phyloP scores from a whole-genome alignment of 2,329 filamentous ascomycete species.

The Apiospora saccharicola region DNA sequence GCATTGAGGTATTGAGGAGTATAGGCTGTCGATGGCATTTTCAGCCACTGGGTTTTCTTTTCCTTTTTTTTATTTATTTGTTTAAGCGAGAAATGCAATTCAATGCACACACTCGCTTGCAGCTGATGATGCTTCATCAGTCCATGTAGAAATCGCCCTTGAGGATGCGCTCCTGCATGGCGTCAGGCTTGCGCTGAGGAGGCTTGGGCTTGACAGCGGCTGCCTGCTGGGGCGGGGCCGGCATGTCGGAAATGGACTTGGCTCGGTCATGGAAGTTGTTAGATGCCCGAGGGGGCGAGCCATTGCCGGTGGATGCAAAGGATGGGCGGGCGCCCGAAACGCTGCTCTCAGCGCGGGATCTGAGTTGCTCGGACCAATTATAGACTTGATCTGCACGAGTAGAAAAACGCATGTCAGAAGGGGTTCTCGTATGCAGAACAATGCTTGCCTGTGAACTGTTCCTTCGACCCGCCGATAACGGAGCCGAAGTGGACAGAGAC shows the following conservation, averaged over 20 bases:
- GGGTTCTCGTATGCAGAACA: slow-evolving; percentile 61
- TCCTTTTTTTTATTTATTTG: neutral
- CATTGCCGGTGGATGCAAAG: slow-evolving; percentile 54
- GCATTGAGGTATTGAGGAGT: neutral
- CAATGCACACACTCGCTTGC: neutral
- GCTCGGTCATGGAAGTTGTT: slow-evolving; percentile 66
- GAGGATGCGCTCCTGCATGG: slow-evolving; percentile 95
- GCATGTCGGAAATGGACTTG: slow-evolving; percentile 74
- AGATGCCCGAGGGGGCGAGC: slow-evolving; percentile 51
- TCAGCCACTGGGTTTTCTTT: neutral
- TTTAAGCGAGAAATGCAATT: neutral
- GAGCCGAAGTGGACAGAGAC: slow-evolving; percentile 42
- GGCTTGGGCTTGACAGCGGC: slow-evolving; percentile 53
- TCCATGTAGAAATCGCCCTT: slow-evolving; percentile 99
- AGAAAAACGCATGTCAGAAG: slow-evolving; percentile 69
- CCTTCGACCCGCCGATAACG: slow-evolving; percentile 43
- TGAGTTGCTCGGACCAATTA: slow-evolving; percentile 97
- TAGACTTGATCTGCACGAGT: slow-evolving; percentile 85
- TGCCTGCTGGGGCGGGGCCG: slow-evolving; percentile 61
- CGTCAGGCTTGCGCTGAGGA: slow-evolving; percentile 77
- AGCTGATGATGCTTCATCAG: slow-evolving; percentile 48
- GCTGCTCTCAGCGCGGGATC: slow-evolving; percentile 86
- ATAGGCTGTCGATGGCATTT: slow-evolving; percentile 8
- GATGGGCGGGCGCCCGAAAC: slow-evolving; percentile 64
- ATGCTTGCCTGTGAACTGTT: slow-evolving; percentile 64